These are phyloP conservation scores for Linum trigynum DNA, from an alignment of 345 rosid genomes.

Conservation along the genomic window DNA sequence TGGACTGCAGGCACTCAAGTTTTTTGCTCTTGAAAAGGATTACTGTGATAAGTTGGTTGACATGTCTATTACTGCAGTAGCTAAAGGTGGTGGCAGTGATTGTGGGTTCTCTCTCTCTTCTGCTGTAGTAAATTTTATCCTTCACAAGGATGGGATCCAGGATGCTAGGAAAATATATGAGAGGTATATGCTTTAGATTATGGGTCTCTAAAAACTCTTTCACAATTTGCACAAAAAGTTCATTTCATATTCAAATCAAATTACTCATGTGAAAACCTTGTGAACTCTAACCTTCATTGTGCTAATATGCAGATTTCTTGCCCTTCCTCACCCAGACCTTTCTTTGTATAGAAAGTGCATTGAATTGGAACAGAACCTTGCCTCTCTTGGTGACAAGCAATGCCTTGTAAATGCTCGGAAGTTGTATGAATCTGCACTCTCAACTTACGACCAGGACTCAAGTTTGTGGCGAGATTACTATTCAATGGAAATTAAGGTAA, in stretches of 20 bases:
- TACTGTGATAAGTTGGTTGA: conserved; percentile 66
- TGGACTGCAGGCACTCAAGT: conserved; percentile 54
- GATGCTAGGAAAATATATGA: conserved; percentile 54
- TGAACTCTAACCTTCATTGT: conserved; percentile 4
- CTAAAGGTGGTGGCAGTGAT: conserved; percentile 50
- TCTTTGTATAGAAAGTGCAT: conserved; percentile 56
- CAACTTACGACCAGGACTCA: conserved; percentile 47
- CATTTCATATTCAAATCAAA: background rate
- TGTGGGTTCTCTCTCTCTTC: conserved; percentile 61
- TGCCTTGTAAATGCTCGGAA: conserved; percentile 50
- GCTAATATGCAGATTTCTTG: conserved; percentile 53
- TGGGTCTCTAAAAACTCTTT: background rate
- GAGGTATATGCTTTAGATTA: conserved; percentile 29
- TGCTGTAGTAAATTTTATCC: conserved; percentile 43
- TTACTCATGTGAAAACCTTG: background rate
- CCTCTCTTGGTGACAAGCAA: conserved; percentile 45
- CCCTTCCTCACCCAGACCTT: conserved; percentile 70
- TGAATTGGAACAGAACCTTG: conserved; percentile 62
- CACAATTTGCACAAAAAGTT: background rate
- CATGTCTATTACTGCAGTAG: conserved; percentile 42
- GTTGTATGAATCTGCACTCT: conserved; percentile 70
- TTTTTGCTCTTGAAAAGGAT: conserved; percentile 35
- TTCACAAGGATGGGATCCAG: conserved; percentile 53
- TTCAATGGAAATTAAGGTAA: conserved; percentile 68
- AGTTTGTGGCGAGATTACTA: conserved; percentile 69